phyloP scores from a whole-genome alignment of 2,329 filamentous ascomycete genomes.

The Ophidiomyces ophidiicola region DNA sequence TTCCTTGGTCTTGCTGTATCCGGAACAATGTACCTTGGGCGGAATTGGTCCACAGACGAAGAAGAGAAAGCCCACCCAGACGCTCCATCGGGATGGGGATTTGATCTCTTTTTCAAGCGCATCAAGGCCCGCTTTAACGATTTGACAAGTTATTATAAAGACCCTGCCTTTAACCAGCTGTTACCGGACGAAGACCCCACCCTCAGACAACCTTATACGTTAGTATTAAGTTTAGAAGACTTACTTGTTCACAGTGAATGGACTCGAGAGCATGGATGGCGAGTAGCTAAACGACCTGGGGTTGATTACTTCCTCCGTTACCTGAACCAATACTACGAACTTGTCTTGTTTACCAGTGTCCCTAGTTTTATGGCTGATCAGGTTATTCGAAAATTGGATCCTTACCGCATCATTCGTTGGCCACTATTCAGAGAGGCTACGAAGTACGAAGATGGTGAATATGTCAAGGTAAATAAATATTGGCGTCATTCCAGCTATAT shows the following conservation, averaged over 20 bases:
- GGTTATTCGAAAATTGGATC: constrained; percentile 84
- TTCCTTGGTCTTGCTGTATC: constrained; percentile 46
- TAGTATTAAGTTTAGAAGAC: constrained; percentile 87
- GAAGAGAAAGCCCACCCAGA: constrained; percentile 59
- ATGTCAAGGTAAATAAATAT: constrained; percentile 79
- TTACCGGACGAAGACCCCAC: constrained; percentile 61
- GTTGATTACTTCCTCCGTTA: constrained; percentile 97
- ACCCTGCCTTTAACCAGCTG: constrained; percentile 87
- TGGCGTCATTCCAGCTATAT: not conserved
- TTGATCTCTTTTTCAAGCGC: constrained; percentile 67
- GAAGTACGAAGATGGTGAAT: constrained; percentile 87
- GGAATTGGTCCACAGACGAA: constrained; percentile 69
- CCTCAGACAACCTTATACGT: constrained; percentile 75
- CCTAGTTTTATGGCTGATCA: constrained; percentile 76
- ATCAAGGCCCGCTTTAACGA: constrained; percentile 61
- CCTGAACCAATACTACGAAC: constrained; percentile 92
- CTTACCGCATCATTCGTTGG: constrained; percentile 90
- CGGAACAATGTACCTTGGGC: constrained; percentile 62
- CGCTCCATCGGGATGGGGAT: constrained; percentile 66
- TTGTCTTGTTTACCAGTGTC: constrained; percentile 87
- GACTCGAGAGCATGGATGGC: constrained; percentile 88
- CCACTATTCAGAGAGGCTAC: constrained; percentile 93
- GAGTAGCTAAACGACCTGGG: constrained; percentile 85
- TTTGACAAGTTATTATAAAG: constrained; percentile 83
- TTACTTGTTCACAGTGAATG: constrained; percentile 90